Conservation (phyloP, 2,329 filamentous ascomycete genomes). For the Monilinia fructigena region DNA sequence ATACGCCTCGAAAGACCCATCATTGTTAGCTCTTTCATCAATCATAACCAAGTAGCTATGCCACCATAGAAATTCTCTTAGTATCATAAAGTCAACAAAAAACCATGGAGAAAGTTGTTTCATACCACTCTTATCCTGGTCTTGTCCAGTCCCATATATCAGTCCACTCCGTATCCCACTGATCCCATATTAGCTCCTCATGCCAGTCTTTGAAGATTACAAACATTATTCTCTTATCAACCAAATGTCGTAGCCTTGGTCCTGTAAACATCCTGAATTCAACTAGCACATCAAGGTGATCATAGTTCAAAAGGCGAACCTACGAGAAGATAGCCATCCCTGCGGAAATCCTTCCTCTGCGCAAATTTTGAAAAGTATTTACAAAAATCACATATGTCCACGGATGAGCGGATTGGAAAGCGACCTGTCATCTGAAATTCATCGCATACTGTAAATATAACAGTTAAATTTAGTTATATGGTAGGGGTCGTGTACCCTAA, state of each 20-base stretch:
- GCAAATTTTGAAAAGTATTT: not conserved
- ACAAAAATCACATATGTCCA: too few relatives aligned
- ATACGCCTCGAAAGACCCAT: too few relatives aligned
- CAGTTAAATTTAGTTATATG: too few relatives aligned
- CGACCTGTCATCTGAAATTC: too few relatives aligned
- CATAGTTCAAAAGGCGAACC: not conserved
- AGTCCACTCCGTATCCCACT: not conserved
- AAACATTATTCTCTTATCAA: not conserved
- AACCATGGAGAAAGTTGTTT: too few relatives aligned
- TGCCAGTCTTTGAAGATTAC: not conserved
- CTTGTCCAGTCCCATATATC: not conserved
- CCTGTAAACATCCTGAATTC: fast-evolving
- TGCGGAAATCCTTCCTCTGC: too few relatives aligned
- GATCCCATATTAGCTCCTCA: not conserved
- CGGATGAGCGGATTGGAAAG: not conserved
- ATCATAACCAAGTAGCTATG: not conserved
- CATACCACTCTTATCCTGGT: not conserved
- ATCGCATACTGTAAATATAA: too few relatives aligned
- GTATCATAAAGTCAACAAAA: not conserved
- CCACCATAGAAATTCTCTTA: not conserved
- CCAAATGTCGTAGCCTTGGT: too few relatives aligned
- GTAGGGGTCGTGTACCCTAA: too few relatives aligned
- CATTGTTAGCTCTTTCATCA: not conserved
- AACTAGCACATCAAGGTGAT: not conserved
- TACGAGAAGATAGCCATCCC: not conserved